These are phyloP conservation scores for Trichoderma atroviride DNA, from an alignment of 2,329 filamentous ascomycete genomes.

Conservation along the genomic window DNA sequence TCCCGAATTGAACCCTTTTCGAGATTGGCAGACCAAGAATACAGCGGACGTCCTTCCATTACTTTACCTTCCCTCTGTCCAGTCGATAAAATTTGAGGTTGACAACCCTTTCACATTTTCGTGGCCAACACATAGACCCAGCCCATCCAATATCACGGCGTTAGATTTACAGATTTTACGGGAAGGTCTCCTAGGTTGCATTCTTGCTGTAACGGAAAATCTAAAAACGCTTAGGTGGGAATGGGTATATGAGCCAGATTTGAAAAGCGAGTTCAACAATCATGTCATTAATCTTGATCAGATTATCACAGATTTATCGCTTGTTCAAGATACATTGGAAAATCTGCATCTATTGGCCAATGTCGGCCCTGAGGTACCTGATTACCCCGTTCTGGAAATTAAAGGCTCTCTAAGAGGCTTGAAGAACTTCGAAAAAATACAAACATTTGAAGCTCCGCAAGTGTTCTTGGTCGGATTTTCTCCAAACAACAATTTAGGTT, in stretches of 20 bases:
- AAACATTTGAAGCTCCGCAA: not conserved
- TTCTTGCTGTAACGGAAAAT: slow-evolving; percentile 1
- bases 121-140: not conserved
- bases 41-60: not conserved
- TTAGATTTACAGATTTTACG: not conserved
- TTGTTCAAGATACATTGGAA: not conserved
- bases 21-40: not conserved
- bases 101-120: not conserved
- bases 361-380: not conserved
- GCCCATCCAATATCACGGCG: not conserved
- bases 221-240: not conserved
- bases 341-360: not conserved
- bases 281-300: not conserved
- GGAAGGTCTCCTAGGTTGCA: not conserved
- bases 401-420: slow-evolving; percentile 1
- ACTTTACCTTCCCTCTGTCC: not conserved
- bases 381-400: not conserved
- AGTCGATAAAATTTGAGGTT: not conserved
- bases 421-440: not conserved
- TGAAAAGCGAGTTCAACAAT: not conserved
- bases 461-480: not conserved
- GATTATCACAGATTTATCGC: not conserved
- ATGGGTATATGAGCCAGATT: not conserved
- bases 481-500: not conserved
- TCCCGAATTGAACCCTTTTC: not conserved